Base-by-base conservation (phyloP, 768 basidiomycete genomes). In the Trametopsis cervina region DNA sequence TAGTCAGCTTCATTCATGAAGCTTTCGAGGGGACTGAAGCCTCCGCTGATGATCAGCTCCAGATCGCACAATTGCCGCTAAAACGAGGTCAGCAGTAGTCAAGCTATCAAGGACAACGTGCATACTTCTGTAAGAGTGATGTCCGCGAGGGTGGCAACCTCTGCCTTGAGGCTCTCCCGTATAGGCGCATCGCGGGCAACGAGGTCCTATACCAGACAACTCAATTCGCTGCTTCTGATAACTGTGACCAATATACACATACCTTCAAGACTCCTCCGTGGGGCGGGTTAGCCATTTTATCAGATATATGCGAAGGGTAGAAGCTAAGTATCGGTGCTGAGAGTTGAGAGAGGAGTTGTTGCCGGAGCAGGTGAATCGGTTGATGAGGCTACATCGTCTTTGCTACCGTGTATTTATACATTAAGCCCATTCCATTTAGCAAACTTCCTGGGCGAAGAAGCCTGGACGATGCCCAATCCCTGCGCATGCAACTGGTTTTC, bases 21-120 rank as follows among this genome's bases (percentile, higher is more conserved):
- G 5, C 96, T 95, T 65, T 97, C 95, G 18, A 99, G 75, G 37
- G 96, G 96, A 55, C 94, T 97, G 73, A 99, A 99, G 9, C 96
- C 96, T 48, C 96, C 96, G 68, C 93, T 97, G 44, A 83, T 75
- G 63, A 99, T 90, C 53, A 99, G 79, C 67, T 99, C 96, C 40
- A 98, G 80, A 63, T 97, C 95, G 64, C 95, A 97, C 39, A 97
- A 73, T 78, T 97, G 94, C 52, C 94, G 86, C 92, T 95, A 61
- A 37, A 29, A 51, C 27, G 24, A 7, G 21, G 38, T 42, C 48
- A 24, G 54, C 38, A 52, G 51, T 33, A 39, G 46, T n/a, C 24
- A 21, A 22, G 18, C 37, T 21, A n/a, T 4, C n/a, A 18, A n/a
- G 7, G 37, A 15, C 11, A 33, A n/a, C 15, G 37, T 4, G 42